Evolutionary conservation across 2,329 filamentous ascomycete genomes (phyloP), one percentile per base, ranked within the genome.

Genomic region (Alternaria postmessia): DNA sequence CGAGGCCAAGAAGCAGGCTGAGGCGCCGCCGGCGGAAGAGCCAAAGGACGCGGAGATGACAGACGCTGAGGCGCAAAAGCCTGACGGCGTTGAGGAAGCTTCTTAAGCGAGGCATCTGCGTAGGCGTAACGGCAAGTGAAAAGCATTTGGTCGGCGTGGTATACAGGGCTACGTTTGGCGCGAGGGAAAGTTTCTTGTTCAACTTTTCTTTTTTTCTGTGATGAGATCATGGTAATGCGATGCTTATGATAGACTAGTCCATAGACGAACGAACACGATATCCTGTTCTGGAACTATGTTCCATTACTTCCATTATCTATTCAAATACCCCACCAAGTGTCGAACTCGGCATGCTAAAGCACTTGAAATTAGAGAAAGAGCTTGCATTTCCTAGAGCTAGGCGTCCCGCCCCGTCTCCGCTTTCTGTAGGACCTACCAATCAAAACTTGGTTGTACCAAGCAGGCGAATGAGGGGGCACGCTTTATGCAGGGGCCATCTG

Each of bases 1-100:
- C 81, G 91, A 92, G 80, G 83, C 86, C 62, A 85, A 85, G 80
- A 85, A 85, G 78, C 82, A 83, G 49, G 75, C 76, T n/a, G 81
- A 81, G n/a, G 80, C 80, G 30, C 69, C 68, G 24, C 61, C 61
- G 26, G 52, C 63, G 26, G 78, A 78, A 5, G 74, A 78, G 57
- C 52, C 69, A 51, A 78, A 78, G 62, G 81, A 83, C 63, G 76
- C 80, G 53, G 87, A 89, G 77, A 89, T 89, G 87, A 85, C 86
- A 71, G 87, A 89, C 71, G 86, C 85, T 44, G 82, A 83, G 56
- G 68, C 71, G 9, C 63, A 67, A 55, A 78, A 79, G 71, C 77
- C 79, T 8, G 75, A 81, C 44, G 74, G 77, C 56, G 69, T 77
- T 20, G 79, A 80, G 65, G 78, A 79, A 66, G 67, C 69, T 44